Evolutionary conservation across 2,329 filamentous ascomycete genomes (phyloP).

Genomic region (Fusarium tuaranense): DNA sequence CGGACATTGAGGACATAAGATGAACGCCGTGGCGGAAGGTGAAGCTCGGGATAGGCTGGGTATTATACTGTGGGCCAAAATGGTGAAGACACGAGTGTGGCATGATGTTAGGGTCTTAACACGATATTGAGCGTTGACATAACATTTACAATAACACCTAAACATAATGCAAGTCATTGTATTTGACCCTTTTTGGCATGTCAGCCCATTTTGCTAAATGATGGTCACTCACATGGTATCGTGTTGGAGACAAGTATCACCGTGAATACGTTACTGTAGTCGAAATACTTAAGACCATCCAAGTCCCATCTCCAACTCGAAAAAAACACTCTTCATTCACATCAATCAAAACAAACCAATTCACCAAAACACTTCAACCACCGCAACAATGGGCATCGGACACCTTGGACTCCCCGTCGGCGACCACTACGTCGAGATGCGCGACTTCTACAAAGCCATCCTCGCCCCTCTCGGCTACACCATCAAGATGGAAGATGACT

Average conservation of each 20-base stretch:
- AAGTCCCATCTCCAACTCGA: not conserved
- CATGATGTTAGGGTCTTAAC: not conserved
- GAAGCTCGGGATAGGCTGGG: not conserved
- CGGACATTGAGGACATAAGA: not conserved
- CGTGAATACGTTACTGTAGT: not conserved
- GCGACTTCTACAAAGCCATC: constrained; percentile 44
- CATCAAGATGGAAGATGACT: constrained; percentile 30
- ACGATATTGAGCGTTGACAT: not conserved
- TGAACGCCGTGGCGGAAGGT: not conserved
- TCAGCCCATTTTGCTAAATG: not conserved
- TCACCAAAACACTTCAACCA: not conserved
- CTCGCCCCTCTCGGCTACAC: constrained; percentile 43
- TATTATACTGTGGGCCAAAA: not conserved
- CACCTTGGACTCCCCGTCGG: constrained; percentile 41
- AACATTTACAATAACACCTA: not conserved
- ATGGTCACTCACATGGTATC: not conserved
- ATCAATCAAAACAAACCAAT: not conserved
- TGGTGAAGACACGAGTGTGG: not conserved
- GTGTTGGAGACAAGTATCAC: not conserved
- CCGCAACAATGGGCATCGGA: constrained; percentile 31
- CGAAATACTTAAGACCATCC: constrained; percentile 19
- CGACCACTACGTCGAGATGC: constrained; percentile 42
- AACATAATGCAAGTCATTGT: not conserved
- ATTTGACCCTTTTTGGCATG: not conserved
- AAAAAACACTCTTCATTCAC: not conserved